These are phyloP conservation scores for Amphirosellinia nigrospora DNA, from an alignment of 495 filamentous ascomycete species.

Conservation along the genomic window DNA sequence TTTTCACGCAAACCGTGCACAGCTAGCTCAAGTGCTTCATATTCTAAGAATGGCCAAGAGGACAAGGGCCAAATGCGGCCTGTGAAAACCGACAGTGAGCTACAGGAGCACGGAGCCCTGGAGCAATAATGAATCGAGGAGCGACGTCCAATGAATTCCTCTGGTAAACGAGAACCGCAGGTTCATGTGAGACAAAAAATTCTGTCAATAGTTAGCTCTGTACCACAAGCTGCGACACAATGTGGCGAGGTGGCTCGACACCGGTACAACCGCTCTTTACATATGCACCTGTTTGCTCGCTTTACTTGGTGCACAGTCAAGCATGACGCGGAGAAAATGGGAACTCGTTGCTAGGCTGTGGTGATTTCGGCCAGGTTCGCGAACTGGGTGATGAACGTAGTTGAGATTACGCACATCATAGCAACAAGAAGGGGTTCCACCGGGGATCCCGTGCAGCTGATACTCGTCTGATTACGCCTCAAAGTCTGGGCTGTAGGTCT, in stretches of 20 bases:
- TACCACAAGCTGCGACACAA: conserved; percentile 30
- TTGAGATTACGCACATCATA: neutral
- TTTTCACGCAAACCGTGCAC: conserved; percentile 7
- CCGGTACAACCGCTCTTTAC: conserved; percentile 3
- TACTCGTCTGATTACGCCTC: conserved; percentile 9
- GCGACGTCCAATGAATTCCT: conserved; percentile 33
- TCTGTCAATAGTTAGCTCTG: conserved; percentile 23
- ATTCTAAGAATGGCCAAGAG: conserved; percentile 4
- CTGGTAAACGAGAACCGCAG: conserved; percentile 37
- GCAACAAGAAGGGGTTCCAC: conserved; percentile 12
- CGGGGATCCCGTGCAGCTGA: neutral
- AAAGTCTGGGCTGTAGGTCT: neutral
- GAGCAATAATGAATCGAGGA: conserved; percentile 22
- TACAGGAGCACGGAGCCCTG: conserved; percentile 19
- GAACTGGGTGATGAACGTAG: neutral
- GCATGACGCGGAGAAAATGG: neutral
- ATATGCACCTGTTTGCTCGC: conserved; percentile 10
- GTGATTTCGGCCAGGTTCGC: conserved; percentile 12
- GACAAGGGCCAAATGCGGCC: conserved; percentile 13
- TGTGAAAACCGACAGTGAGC: conserved; percentile 25
- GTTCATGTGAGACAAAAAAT: conserved; percentile 24
- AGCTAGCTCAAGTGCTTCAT: conserved; percentile 9
- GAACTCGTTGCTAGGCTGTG: neutral
- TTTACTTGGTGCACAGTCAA: neutral
- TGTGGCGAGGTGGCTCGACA: conserved; percentile 20